Base-by-base conservation (phyloP, 1,139 yeast genomes). In the Lodderomyces oxycetoniae region DNA sequence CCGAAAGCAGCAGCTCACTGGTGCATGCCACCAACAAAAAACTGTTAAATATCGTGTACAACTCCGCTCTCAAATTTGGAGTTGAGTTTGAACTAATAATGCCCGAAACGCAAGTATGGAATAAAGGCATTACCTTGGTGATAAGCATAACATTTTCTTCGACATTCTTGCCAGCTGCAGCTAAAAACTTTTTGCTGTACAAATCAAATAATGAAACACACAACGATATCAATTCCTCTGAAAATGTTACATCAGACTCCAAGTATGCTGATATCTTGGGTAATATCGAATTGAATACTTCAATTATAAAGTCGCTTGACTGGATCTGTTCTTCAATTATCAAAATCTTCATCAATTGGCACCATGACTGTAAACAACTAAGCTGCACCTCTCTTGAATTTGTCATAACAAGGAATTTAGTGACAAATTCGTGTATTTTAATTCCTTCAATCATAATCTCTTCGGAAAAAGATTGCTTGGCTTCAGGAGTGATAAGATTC, bases 181-280 rank as follows among this genome's bases (percentile, higher is more conserved):
- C 6, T 13, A 7, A 22, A 16, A 22, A 30, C 21, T 30, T 30
- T 10, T 14, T 21, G 15, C 12, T 10, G 50, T 79, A 84, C 15
- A 75, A 58, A 39, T 80, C 85, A 47, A 81, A 78, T 31, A 88
- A 57, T 10, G 83, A 69, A 1, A 84, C 91, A 47, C 87, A 74
- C 33, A 88, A 59, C 0, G 93, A 79, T 1, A 87, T 81, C 41
- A 88, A 59, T 40, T 83, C 93, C 49, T 81, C 87, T 0, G 95
- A 80, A 51, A 80, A 83, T 7, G 63, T 55, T 4, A 79, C 67
- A 48, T 86, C 86, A 14, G 68, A 57, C 28, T 80, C 85, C 36
- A 86, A 71, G 54, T 80, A 87, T 39, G 79, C 86, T 43, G 77
- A 77, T 30, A 88, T 75, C 48, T 79, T 83, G 1, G 95, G 95